Percentiles rank a stretch among this genome's conserved stretches.
These are phyloP conservation scores for Solanum appendiculatum DNA, from an alignment of 257 asterid genomes.

Conservation along the genomic window DNA sequence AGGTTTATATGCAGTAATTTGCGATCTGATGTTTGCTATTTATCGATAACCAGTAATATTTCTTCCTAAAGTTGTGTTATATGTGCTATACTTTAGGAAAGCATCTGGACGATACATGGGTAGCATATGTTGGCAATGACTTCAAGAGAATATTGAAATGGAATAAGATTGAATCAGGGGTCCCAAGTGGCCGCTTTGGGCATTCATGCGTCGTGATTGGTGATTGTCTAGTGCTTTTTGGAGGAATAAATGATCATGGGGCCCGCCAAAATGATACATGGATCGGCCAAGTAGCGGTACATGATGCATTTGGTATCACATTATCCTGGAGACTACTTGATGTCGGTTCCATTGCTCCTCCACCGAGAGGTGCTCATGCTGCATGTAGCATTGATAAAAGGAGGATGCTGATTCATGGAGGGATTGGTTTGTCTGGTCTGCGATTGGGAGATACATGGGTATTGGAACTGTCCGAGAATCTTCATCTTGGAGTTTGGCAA, in stretches of 20 bases:
- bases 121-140: slow-evolving; percentile 45
- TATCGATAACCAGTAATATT: neutral
- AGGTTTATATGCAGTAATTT: neutral
- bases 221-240: slow-evolving; percentile 57
- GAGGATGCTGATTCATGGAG: slow-evolving; percentile 74
- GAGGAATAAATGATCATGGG: slow-evolving; percentile 84
- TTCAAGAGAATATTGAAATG: slow-evolving; percentile 39
- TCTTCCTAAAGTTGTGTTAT: neutral
- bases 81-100: slow-evolving; percentile 38
- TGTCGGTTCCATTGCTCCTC: slow-evolving; percentile 39
- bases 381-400: slow-evolving; percentile 51
- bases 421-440: slow-evolving; percentile 57
- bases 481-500: slow-evolving; percentile 51
- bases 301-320: slow-evolving; percentile 30
- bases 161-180: slow-evolving; percentile 59
- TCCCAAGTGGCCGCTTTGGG: slow-evolving; percentile 82
- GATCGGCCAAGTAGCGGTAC: slow-evolving; percentile 42
- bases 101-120: slow-evolving; percentile 94
- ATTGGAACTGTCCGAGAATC: slow-evolving; percentile 55
- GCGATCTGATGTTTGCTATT: neutral
- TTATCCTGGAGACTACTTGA: slow-evolving; percentile 72
- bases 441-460: slow-evolving; percentile 77
- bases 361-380: slow-evolving; percentile 92
- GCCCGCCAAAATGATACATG: slow-evolving; percentile 68
- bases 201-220: slow-evolving; percentile 66